A percentile compares a stretch with the other conserved stretches of the same genome.
These are phyloP conservation scores for Entelexis sorbosivorans DNA, from an alignment of 1,139 yeast species.

Conservation along the genomic window DNA sequence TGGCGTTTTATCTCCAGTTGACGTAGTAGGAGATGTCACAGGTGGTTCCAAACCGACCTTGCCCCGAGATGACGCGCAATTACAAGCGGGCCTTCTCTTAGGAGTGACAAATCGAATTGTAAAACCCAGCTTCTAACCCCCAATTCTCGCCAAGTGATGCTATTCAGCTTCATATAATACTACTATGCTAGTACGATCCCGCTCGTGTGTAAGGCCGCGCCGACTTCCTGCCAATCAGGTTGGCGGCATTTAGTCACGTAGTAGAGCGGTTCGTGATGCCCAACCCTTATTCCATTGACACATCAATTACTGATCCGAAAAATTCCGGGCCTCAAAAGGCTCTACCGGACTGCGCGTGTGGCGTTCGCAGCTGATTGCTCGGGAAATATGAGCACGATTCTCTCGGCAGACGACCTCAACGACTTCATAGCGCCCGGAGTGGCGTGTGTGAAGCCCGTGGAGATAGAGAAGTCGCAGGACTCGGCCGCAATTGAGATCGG, in stretches of 20 bases:
- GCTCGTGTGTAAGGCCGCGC: too few species aligned
- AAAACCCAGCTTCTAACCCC: too few species aligned
- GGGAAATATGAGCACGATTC: conserved; percentile 60
- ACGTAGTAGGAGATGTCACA: too few species aligned
- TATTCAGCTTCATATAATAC: too few species aligned
- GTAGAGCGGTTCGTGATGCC: background rate
- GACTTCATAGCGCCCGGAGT: conserved; percentile 92
- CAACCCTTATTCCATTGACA: background rate
- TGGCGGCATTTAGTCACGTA: background rate
- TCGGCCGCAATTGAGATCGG: conserved; percentile 55
- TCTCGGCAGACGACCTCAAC: conserved; percentile 71
- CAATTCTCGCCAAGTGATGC: too few species aligned
- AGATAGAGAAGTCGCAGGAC: conserved; percentile 32
- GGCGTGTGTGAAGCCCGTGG: conserved; percentile 85
- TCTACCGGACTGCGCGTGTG: background rate
- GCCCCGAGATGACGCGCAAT: too few species aligned
- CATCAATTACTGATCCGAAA: conserved; percentile 2
- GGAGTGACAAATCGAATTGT: too few species aligned
- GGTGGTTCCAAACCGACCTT: too few species aligned
- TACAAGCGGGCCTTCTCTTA: too few species aligned
- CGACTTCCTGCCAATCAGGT: background rate
- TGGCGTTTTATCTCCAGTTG: too few species aligned
- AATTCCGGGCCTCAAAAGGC: background rate
- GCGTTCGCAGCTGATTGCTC: background rate
- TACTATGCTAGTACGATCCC: too few species aligned